Evolutionary conservation across 257 asterid genomes (phyloP).

Genomic region (Solanum stenotomum): DNA sequence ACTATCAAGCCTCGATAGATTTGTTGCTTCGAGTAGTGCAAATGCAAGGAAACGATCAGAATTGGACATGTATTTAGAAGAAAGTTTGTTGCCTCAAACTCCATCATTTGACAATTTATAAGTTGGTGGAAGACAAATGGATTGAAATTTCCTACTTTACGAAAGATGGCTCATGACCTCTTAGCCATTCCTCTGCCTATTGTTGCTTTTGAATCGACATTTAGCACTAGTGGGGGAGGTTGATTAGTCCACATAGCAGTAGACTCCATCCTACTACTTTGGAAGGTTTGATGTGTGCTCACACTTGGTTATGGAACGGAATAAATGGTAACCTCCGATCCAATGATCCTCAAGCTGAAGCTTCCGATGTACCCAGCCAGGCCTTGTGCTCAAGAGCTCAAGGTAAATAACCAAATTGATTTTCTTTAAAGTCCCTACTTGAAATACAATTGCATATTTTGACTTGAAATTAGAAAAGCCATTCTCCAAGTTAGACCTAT

Average conservation of each 20-base stretch:
- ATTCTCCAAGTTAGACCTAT: too few relatives aligned
- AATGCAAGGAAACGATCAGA: neutral
- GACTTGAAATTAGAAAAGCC: neutral
- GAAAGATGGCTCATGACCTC: neutral
- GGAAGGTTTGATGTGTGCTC: too few relatives aligned
- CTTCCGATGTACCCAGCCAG: too few relatives aligned
- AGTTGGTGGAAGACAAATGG: neutral
- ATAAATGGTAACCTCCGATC: too few relatives aligned
- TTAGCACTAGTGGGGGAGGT: neutral
- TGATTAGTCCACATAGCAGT: neutral
- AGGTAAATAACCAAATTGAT: too few relatives aligned
- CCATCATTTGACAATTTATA: neutral
- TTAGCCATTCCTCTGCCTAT: neutral
- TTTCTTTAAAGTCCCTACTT: too few relatives aligned
- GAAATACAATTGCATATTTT: too few relatives aligned
- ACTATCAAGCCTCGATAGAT: neutral
- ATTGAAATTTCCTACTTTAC: neutral
- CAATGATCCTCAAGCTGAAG: too few relatives aligned
- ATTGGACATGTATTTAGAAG: neutral
- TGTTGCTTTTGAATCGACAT: too few relatives aligned
- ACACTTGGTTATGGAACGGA: too few relatives aligned
- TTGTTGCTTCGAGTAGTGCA: neutral
- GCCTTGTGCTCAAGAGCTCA: too few relatives aligned
- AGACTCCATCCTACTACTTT: neutral
- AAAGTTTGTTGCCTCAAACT: too few relatives aligned